Conservation (phyloP, 2,329 filamentous ascomycete species). For the Diaporthe vaccinii region DNA sequence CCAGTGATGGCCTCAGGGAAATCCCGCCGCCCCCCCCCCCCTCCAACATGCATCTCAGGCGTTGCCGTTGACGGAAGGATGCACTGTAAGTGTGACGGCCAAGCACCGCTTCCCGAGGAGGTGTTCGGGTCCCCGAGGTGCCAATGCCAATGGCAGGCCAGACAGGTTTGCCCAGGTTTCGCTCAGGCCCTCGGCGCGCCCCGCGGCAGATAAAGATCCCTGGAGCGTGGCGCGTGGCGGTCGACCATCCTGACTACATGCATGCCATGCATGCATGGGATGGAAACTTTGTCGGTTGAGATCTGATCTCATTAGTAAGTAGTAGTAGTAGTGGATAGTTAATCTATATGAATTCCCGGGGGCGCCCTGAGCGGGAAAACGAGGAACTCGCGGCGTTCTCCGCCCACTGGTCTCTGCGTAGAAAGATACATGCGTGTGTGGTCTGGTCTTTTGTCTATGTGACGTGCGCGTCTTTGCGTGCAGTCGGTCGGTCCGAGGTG, state of each 20-base stretch:
- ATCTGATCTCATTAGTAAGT: slow-evolving; percentile 5
- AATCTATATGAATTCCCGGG: background rate
- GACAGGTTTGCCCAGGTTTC: background rate
- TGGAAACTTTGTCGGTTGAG: background rate
- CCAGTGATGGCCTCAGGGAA: background rate
- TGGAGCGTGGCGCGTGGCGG: background rate
- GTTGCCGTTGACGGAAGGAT: background rate
- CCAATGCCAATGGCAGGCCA: background rate
- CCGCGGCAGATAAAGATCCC: background rate
- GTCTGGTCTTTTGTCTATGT: background rate
- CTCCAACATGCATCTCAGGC: background rate
- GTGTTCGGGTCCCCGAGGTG: background rate
- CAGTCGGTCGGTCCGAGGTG: slow-evolving; percentile 7
- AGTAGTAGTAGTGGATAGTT: background rate
- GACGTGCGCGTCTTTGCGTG: slow-evolving; percentile 10
- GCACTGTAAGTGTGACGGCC: slow-evolving; percentile 4
- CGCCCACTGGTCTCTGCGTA: background rate
- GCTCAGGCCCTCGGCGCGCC: slow-evolving; percentile 26
- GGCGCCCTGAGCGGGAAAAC: background rate
- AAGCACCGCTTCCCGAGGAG: background rate
- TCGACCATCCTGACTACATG: background rate
- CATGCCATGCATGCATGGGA: background rate
- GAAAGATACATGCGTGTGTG: too few relatives aligned
- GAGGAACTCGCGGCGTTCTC: background rate
- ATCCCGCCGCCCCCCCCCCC: background rate